Evolutionary conservation across 352 stramenopile genomes (phyloP), one percentile per base, ranked within the genome.

Genomic region (Phytophthora boehmeriae): DNA sequence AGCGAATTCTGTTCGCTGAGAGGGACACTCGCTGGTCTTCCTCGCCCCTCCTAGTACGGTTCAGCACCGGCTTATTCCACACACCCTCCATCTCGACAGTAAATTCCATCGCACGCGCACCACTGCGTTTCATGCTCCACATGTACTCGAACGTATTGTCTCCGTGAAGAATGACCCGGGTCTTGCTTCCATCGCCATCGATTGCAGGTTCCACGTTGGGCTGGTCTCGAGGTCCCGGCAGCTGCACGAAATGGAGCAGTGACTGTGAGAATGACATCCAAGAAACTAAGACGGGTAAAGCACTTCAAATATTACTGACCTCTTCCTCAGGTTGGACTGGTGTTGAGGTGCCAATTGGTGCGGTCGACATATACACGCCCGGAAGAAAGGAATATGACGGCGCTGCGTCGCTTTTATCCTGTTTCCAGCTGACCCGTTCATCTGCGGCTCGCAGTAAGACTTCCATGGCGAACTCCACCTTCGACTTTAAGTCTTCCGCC

Each of bases 101-200:
- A 41, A 90, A 84, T 60, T 95, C 80, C 80, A 91, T 92, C 11
- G 81, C 73, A 1, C 83, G 76, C 9, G 66, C 56, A 8, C 66
- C 74, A 19, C 55, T 76, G 10, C 83, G 76, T 22, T 71, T 77
- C 73, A 92, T 72, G 16, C 59, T 85, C 84, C 83, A 93, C 23
- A 66, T 13, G 54, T 95, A 95, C 46, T 93, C 82, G 44, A 95
- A 95, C 5, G 80, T 80, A 59, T 92, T 93, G 64, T 95, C 84
- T 2, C 83, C 84, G 56, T 95, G 82, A 6, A 95, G 72, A 11
- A 89, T 32, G 1, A 95, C 42, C 1, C 60, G 74, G 16, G 68
- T 59, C 19, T 76, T 71, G 23, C 65, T 74, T 5, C 75, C 75
- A 36, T 73, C 73, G 14, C 66, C 67, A 20, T 82, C 64, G 11